Conservation (phyloP, 1,284 basidiomycete genomes). For the Rhodotorula sp. region DNA sequence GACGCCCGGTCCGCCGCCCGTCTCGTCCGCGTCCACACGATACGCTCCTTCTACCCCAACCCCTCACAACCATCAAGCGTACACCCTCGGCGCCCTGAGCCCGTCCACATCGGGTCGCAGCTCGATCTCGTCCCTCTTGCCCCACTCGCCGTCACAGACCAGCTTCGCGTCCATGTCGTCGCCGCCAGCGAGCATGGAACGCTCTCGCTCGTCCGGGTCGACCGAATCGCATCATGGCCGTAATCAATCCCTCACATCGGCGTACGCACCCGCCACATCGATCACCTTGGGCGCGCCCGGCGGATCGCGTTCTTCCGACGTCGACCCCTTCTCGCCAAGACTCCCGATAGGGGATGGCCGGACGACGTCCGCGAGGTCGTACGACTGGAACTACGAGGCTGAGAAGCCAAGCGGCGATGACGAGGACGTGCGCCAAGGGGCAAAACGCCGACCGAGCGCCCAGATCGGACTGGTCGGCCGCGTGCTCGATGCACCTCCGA, state of each 20-base stretch:
- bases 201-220: slow-evolving; percentile 21
- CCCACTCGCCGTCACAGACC: slow-evolving; percentile 16
- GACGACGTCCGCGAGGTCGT: slow-evolving; percentile 8
- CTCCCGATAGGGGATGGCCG: background rate
- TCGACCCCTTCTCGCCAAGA: slow-evolving; percentile 13
- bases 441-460: background rate
- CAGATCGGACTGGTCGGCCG: slow-evolving; percentile 2
- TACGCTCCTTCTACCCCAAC: slow-evolving; percentile 12
- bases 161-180: slow-evolving; percentile 16
- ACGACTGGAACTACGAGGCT: slow-evolving; percentile 27
- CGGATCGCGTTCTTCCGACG: background rate
- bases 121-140: slow-evolving; percentile 14
- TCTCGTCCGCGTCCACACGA: slow-evolving; percentile 6
- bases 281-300: slow-evolving; percentile 17
- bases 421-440: slow-evolving; percentile 26
- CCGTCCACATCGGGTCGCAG: background rate
- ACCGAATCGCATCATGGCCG: slow-evolving; percentile 29
- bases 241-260: slow-evolving; percentile 35
- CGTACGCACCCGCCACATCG: slow-evolving; percentile 35
- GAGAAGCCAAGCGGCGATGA: slow-evolving; percentile 13
- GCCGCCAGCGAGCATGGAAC: slow-evolving; percentile 24
- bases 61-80: slow-evolving; percentile 16
- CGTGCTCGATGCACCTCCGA: slow-evolving; percentile 19
- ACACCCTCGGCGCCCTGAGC: slow-evolving; percentile 4
- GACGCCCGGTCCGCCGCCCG: slow-evolving; percentile 21